Base-by-base conservation (phyloP, 352 stramenopile species). In the Paralagenidium karlingii region DNA sequence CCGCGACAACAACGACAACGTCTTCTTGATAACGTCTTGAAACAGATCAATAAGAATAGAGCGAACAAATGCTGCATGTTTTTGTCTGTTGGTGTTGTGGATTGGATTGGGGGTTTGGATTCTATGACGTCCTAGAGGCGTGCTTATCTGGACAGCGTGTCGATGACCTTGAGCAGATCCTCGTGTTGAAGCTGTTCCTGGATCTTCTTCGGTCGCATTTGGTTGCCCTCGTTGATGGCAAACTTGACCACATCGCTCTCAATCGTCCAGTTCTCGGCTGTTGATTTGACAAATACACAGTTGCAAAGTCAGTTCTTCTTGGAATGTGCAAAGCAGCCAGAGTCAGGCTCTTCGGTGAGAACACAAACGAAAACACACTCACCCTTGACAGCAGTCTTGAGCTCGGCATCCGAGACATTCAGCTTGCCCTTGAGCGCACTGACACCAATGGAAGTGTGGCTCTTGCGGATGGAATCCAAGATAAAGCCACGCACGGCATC, bases 131-230 rank as follows among this genome's bases (percentile, higher is more conserved):
- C n/a, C n/a, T n/a, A n/a, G n/a, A n/a, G n/a, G n/a, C n/a, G n/a
- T n/a, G n/a, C n/a, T 68, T 87, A 90, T 82, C 63, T 82, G 60
- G 73, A 88, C 51, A 92, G 64, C 40, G 67, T 82, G 54, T 86
- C 58, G 43, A 92, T 83, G 59, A 82, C 71, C 66, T 92, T 84
- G 41, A 89, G 53, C 34, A 92, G 57, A 54, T 92, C 78, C 31
- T 86, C 68, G 49, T 85, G 80, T 55, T 80, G 63, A 43, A 92
- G 82, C 55, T 77, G 82, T 55, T 92, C 78, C 58, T 87, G 75
- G 32, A 92, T 57, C 58, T 88, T 88, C 55, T 82, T 86, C 30
- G 73, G 75, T 58, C 78, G 78, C 63, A 89, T 78, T 55, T 87
- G 69, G 67, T 92, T 92, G 49, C 82, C 62, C 32, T 77, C 65